Evolutionary conservation across 106 monocot genomes (phyloP).

Genomic region (Chionographis japonica): DNA sequence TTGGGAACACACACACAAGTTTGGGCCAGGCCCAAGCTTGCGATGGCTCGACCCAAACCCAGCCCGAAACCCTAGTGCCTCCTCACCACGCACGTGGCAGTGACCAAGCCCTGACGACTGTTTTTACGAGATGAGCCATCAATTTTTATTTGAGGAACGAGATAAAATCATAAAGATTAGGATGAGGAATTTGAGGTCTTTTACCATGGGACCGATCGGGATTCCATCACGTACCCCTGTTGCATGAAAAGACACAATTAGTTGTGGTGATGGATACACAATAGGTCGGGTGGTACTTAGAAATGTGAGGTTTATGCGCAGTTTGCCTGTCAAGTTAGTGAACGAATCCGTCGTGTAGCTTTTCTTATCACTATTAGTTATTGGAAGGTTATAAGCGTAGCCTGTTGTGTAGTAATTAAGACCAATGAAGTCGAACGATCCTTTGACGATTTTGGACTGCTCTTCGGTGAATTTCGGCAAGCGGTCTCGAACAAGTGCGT

Average conservation of each 20-base stretch:
- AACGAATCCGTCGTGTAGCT: conserved; percentile 17
- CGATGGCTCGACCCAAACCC: too few species aligned
- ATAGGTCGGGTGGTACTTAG: too few species aligned
- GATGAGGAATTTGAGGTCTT: not conserved
- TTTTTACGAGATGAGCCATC: too few species aligned
- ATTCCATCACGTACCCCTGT: conserved; percentile 14
- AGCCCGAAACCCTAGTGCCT: too few species aligned
- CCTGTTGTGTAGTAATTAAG: conserved; percentile 36
- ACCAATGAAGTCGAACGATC: conserved; percentile 42
- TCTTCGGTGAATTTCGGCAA: conserved; percentile 28
- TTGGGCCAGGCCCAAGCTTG: too few species aligned
- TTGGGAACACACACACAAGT: too few species aligned
- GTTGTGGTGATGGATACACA: not conserved
- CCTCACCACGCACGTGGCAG: too few species aligned
- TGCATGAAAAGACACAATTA: not conserved
- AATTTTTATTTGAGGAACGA: too few species aligned
- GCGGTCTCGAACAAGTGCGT: conserved; percentile 15
- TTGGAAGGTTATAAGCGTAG: conserved; percentile 8
- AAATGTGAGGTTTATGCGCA: too few species aligned
- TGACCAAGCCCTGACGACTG: too few species aligned
- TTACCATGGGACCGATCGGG: conserved; percentile 18
- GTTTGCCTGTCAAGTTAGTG: conserved; percentile 8
- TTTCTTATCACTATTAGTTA: not conserved
- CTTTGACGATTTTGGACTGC: conserved; percentile 22
- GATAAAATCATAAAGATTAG: too few species aligned